Conservation (phyloP, 345 rosid genomes). For the Erysimum cheiranthoides region DNA sequence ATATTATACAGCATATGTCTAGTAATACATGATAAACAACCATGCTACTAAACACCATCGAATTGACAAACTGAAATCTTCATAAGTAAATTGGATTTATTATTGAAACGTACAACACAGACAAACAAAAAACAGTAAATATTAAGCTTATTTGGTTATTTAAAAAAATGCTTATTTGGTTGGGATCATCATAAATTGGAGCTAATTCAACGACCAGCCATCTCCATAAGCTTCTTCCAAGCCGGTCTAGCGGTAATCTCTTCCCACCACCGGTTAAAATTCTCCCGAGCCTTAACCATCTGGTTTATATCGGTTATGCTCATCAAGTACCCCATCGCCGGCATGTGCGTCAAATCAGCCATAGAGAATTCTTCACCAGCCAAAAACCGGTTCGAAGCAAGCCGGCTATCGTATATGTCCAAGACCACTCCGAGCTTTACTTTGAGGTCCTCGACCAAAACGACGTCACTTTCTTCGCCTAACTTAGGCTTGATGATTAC, state of each 20-base stretch:
- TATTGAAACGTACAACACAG: neutral
- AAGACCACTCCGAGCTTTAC: conserved; percentile 67
- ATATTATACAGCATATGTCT: neutral
- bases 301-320: conserved; percentile 53
- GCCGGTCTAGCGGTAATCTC: conserved; percentile 70
- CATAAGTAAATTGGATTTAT: neutral
- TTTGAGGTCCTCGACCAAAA: conserved; percentile 49
- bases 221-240: conserved; percentile 69
- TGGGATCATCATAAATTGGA: neutral
- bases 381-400: conserved; percentile 58
- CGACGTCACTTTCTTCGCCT: conserved; percentile 62
- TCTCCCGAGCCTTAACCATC: conserved; percentile 53
- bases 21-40: neutral
- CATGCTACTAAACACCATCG: neutral
- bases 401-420: conserved; percentile 65
- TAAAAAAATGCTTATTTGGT: neutral
- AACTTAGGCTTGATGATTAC: conserved; percentile 60
- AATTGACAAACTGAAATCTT: neutral
- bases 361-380: conserved; percentile 80
- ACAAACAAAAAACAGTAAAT: neutral
- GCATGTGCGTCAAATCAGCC: conserved; percentile 81
- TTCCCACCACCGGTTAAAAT: conserved; percentile 78
- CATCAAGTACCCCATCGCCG: conserved; percentile 57
- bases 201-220: conserved; percentile 42
- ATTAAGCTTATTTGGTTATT: neutral